Evolutionary conservation across 805 yeast species (phyloP), one percentile per base, ranked within the genome.

Genomic region (Lipomyces chichibuensis): DNA sequence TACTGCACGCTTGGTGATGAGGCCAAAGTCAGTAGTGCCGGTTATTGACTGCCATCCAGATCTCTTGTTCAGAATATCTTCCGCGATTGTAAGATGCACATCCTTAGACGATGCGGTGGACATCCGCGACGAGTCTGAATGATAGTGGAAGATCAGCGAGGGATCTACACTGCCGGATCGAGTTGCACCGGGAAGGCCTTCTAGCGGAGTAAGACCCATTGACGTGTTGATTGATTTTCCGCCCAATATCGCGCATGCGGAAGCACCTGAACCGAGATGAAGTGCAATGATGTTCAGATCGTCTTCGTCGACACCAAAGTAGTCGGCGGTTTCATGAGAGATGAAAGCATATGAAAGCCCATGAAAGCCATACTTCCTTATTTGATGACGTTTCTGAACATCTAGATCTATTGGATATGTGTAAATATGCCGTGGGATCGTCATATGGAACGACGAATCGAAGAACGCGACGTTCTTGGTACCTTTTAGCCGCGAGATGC

Each of bases 141-240:
- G 66, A 37, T 64, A 65, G 43, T 69, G 72, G 67, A 69, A 69
- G 27, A 69, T 65, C 8, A 69, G 62, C 25, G 71, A 67, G 2
- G 72, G 72, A 29, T 69, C 72, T 29, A 69, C 49, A 20, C 65
- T 58, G n/a, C 72, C 72, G n/a, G 72, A 69, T 14, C 72, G 52
- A 13, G 72, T 69, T 9, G 72, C 72, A 4, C 72, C 72, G n/a
- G 72, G 72, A 17, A 69, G 69, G 2, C 72, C 72, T 27, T 69
- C 72, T 3, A 69, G 71, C 5, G 72, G 72, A 6, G 72, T 69
- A 13, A 69, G 67, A 14, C 72, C 72, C 72, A 69, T 69, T n/a
- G 72, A 67, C 17, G 72, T 69, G 46, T 69, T 65, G 27, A 69
- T 23, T 3, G 72, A 69, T 39, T 65, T 59, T 23, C 72, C 72